phyloP scores from a whole-genome alignment of 768 basidiomycete genomes.

The Xerocomellus amylosporus region DNA sequence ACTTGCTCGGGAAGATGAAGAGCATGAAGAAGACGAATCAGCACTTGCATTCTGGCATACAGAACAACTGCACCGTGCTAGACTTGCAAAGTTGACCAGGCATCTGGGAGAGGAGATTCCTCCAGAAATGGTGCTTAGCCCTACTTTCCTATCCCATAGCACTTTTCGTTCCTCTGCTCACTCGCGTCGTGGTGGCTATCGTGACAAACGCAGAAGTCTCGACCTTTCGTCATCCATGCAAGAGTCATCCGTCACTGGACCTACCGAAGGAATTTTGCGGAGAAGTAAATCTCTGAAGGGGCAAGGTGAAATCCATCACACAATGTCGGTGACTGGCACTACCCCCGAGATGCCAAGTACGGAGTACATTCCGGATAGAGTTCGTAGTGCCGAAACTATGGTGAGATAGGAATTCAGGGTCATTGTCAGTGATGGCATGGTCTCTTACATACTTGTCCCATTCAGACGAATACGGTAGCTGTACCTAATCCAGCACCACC shows the following conservation, averaged over 20 bases:
- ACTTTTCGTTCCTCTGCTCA: background rate
- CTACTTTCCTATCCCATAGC: background rate
- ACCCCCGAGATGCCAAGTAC: background rate
- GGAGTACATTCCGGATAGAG: background rate
- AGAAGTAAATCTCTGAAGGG: slow-evolving; percentile 32
- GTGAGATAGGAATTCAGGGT: slow-evolving; percentile 3
- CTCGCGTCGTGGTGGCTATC: background rate
- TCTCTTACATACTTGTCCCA: slow-evolving; percentile 1
- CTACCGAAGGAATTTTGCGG: slow-evolving; percentile 12
- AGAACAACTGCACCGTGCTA: slow-evolving; percentile 31
- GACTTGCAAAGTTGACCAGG: slow-evolving; percentile 37
- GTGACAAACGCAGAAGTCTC: slow-evolving; percentile 18
- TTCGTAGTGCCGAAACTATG: background rate
- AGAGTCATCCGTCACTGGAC: background rate
- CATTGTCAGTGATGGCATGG: background rate
- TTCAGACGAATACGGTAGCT: background rate
- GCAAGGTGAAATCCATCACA: background rate
- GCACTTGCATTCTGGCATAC: background rate
- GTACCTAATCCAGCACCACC: background rate
- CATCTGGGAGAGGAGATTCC: slow-evolving; percentile 40
- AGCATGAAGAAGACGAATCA: slow-evolving; percentile 4
- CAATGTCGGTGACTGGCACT: background rate
- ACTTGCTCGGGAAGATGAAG: slow-evolving; percentile 8
- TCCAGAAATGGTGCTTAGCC: slow-evolving; percentile 30
- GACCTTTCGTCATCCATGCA: slow-evolving; percentile 8